phyloP scores from a whole-genome alignment of 2,329 filamentous ascomycete genomes.

The Aureobasidium lini region DNA sequence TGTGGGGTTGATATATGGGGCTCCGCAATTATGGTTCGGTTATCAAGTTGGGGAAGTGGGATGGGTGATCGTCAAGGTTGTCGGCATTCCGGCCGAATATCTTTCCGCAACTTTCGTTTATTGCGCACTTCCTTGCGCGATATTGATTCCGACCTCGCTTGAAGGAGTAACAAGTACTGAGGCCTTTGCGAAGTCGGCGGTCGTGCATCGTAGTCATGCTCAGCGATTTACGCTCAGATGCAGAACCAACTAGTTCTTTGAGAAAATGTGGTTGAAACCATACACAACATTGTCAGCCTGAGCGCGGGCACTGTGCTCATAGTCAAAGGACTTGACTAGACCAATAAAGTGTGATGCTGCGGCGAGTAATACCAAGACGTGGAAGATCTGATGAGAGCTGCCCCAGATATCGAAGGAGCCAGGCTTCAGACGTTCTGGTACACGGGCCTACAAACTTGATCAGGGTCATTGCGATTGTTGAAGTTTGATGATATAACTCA shows the following conservation, averaged over 20 bases:
- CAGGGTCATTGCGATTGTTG: not conserved
- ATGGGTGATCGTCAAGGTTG: not conserved
- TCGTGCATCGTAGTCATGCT: too few relatives aligned
- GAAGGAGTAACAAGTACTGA: too few relatives aligned
- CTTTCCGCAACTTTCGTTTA: not conserved
- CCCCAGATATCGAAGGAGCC: conserved; percentile 85
- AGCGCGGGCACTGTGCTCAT: conserved; percentile 53
- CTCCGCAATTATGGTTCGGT: not conserved
- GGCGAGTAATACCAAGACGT: conserved; percentile 77
- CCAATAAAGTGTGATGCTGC: conserved; percentile 75
- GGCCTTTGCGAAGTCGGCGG: too few relatives aligned
- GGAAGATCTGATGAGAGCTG: conserved; percentile 93
- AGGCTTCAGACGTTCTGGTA: conserved; percentile 74
- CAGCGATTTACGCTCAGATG: not conserved
- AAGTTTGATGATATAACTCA: conserved; percentile 26
- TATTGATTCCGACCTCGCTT: not conserved
- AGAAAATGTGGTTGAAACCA: not conserved
- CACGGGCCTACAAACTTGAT: conserved; percentile 49
- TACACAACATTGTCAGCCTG: not conserved
- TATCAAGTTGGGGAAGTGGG: not conserved
- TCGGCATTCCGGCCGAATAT: not conserved
- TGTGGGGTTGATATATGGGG: not conserved
- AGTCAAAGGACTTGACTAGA: conserved; percentile 77
- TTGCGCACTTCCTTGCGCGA: not conserved
- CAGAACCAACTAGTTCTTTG: not conserved